Base-by-base conservation (phyloP, 1,284 basidiomycete species). In the Naganishia cerealis region DNA sequence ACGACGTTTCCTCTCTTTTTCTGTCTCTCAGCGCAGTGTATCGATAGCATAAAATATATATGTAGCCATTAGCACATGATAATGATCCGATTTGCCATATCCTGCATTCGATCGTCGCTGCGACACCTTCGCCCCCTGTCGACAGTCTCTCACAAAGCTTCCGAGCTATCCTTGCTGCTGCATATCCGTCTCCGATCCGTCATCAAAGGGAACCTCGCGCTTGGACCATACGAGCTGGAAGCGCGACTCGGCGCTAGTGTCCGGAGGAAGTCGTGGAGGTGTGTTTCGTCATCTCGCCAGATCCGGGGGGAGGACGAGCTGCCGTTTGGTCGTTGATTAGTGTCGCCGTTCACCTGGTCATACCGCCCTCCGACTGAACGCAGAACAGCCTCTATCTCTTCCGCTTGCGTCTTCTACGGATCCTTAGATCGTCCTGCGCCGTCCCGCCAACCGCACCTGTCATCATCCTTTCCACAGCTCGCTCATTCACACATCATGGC, bases 401-500 rank as follows among this genome's bases (percentile, higher is more conserved):
- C 46, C 2, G 21, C 7, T 24, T 24, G 46, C 46, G 15, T 24
- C 7, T 24, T 24, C 21, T 13, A 50, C 46, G 24, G 46, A 24
- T 9, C 10, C n/a, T 50, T 24, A 50, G 24, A 33, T 33, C 61
- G 38, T n/a, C 52, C 38, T 48, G 53, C 59, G 59, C 39, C 46
- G 53, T 54, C 48, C 15, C 18, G 3, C 54, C 50, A n/a, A 18
- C 16, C 21, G 46, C 21, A 50, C n/a, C 46, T 15, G 8, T 50
- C 46, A 24, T 50, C 21, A 50, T 50, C 46, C 46, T 50, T 50
- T 50, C 46, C n/a, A 21, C n/a, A 13, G n/a, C n/a, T 24, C 15
- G 12, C 8, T 39, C 50, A 63, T 8, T 33, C 36, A 36, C 42
- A 36, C 67, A 70, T 4, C 62, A 78, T 78, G 77, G 72, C 75